phyloP scores from a whole-genome alignment of 148 eudicot species.

The Rhododendron ferrugineum region DNA sequence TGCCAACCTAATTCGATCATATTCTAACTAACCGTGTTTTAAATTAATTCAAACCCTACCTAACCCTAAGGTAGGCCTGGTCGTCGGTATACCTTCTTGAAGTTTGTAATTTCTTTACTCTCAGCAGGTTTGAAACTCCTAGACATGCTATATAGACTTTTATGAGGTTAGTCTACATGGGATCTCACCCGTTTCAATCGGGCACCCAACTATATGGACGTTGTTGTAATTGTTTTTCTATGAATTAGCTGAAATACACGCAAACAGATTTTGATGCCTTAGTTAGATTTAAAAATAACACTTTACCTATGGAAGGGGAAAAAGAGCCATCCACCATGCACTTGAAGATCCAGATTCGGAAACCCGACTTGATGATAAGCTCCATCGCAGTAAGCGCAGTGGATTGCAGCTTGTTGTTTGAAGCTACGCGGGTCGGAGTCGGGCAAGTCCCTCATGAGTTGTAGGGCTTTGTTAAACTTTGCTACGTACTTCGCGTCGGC shows the following conservation, averaged over 20 bases:
- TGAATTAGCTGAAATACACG: not conserved
- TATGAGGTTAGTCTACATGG: not conserved
- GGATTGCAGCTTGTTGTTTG: conserved; percentile 70
- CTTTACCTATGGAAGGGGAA: conserved; percentile 61
- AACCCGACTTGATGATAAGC: conserved; percentile 75
- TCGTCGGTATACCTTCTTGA: not conserved
- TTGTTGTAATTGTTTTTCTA: not conserved
- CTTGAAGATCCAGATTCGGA: conserved; percentile 57
- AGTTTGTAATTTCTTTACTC: not conserved
- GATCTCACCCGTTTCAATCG: not conserved
- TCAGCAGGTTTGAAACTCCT: not conserved
- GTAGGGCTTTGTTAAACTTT: conserved; percentile 46
- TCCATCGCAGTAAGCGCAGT: conserved; percentile 88
- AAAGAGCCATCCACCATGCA: conserved; percentile 78
- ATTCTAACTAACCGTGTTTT: not conserved
- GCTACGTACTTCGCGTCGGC: conserved; percentile 37
- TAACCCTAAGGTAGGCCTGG: not conserved
- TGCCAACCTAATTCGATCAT: not conserved
- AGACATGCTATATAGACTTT: not conserved
- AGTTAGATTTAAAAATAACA: not conserved
- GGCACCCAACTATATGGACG: not conserved
- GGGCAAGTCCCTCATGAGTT: conserved; percentile 68
- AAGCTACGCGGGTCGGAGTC: conserved; percentile 72
- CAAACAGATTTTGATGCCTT: not conserved
- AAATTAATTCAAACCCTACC: not conserved